phyloP scores from a whole-genome alignment of 2,329 filamentous ascomycete species.

The Alternaria tenuissima region DNA sequence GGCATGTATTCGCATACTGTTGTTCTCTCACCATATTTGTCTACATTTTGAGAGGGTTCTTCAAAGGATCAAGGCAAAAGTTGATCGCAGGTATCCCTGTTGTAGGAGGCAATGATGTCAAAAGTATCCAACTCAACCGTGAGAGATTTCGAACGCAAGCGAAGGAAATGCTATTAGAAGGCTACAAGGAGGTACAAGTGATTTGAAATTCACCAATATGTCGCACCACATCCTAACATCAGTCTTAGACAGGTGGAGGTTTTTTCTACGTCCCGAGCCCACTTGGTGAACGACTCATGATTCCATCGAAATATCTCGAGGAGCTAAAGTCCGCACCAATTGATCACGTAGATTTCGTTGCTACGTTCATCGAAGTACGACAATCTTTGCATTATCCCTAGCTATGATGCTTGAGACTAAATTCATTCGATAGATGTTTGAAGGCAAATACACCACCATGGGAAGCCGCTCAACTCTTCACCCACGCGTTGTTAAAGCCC shows the following conservation, averaged over 20 bases:
- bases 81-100: not conserved
- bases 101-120: not conserved
- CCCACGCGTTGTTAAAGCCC: not conserved
- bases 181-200: not conserved
- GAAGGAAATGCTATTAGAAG: constrained; percentile 4
- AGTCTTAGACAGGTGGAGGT: not conserved
- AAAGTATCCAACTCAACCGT: constrained; percentile 1
- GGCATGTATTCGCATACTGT: not conserved
- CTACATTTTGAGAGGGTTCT: not conserved
- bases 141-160: not conserved
- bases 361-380: not conserved
- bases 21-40: not conserved
- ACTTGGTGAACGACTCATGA: constrained; percentile 1
- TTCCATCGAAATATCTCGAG: not conserved
- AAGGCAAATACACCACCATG: constrained; percentile 3
- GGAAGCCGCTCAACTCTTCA: constrained; percentile 1
- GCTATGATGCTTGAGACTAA: not conserved
- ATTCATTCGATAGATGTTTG: not conserved
- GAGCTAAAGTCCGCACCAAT: not conserved
- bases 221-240: not conserved
- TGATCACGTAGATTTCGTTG: not conserved
- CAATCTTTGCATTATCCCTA: not conserved
- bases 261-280: not conserved
- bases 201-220: fast-evolving
- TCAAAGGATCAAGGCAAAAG: not conserved